Evolutionary conservation across 768 basidiomycete species (phyloP).

Genomic region (Russula sp.): DNA sequence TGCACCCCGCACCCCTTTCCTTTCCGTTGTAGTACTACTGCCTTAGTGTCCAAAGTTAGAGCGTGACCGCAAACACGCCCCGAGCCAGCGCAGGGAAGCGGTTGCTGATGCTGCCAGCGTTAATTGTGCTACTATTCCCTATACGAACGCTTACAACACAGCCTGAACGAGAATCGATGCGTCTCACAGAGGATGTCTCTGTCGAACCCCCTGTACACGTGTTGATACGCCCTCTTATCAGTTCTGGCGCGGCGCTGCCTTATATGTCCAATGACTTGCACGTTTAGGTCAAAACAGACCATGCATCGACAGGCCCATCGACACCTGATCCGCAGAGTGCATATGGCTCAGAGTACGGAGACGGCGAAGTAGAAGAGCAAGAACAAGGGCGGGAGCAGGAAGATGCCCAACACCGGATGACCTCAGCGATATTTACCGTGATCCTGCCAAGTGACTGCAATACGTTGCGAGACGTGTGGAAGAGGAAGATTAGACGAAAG

Average conservation of each 20-base stretch:
- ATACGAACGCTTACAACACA: not conserved
- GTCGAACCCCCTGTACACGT: not conserved
- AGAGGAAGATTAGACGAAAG: too few species aligned
- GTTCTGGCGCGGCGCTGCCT: not conserved
- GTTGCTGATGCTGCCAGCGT: not conserved
- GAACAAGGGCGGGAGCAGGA: conserved; percentile 15
- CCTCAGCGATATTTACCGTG: conserved; percentile 13
- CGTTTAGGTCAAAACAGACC: conserved; percentile 13
- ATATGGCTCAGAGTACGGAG: conserved; percentile 20
- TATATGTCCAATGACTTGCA: conserved; percentile 14
- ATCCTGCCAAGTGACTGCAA: conserved; percentile 16
- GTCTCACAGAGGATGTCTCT: conserved; percentile 5
- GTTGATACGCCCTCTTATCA: conserved; percentile 12
- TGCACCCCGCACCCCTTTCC: too few species aligned
- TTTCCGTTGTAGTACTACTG: too few species aligned
- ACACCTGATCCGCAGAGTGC: conserved; percentile 19
- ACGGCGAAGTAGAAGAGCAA: conserved; percentile 6
- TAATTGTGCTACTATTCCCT: not conserved
- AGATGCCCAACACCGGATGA: conserved; percentile 4
- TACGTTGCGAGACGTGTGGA: too few species aligned
- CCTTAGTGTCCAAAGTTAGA: conserved; percentile 32
- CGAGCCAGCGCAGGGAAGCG: conserved; percentile 36
- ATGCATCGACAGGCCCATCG: conserved; percentile 20
- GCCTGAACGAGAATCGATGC: conserved; percentile 7
- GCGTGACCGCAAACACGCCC: conserved; percentile 41